Evolutionary conservation across 106 monocot genomes (phyloP).

Genomic region (Dendrobium nobile): DNA sequence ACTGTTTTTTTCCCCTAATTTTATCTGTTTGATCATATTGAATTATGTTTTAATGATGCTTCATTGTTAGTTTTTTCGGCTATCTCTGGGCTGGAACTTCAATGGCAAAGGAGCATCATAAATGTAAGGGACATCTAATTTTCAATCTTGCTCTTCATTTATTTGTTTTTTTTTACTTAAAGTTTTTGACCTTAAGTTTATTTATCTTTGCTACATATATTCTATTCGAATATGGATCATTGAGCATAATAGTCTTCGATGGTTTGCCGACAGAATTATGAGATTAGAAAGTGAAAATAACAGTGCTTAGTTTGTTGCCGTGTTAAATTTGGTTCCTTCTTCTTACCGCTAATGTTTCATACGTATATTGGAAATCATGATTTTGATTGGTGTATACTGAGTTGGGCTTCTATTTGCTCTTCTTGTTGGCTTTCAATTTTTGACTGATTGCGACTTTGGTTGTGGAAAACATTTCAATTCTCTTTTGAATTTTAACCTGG

Average conservation of each 20-base stretch:
- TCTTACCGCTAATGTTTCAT: not conserved
- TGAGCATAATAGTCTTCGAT: not conserved
- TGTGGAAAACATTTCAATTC: not conserved
- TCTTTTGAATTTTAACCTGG: not conserved
- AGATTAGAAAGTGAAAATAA: slow-evolving; percentile 1
- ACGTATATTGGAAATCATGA: not conserved
- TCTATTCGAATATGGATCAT: slow-evolving; percentile 3
- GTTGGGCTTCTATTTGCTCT: not conserved
- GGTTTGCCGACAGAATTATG: not conserved
- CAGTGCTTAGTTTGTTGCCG: not conserved
- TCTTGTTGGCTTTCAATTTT: not conserved
- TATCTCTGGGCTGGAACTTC: slow-evolving; percentile 91
- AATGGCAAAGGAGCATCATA: slow-evolving; percentile 81
- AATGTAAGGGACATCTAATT: slow-evolving; percentile 48
- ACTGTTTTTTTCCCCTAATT: not conserved
- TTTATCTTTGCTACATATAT: not conserved
- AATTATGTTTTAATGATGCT: slow-evolving; percentile 2
- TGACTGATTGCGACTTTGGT: slow-evolving; percentile 2
- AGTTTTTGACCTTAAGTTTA: not conserved
- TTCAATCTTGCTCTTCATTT: not conserved
- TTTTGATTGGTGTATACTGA: not conserved
- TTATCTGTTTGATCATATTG: not conserved
- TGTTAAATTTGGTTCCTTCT: not conserved
- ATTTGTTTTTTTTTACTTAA: not conserved
- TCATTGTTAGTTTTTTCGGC: slow-evolving; percentile 77